Base-by-base conservation (phyloP, 495 filamentous ascomycete genomes). In the Penicilliopsis zonata region DNA sequence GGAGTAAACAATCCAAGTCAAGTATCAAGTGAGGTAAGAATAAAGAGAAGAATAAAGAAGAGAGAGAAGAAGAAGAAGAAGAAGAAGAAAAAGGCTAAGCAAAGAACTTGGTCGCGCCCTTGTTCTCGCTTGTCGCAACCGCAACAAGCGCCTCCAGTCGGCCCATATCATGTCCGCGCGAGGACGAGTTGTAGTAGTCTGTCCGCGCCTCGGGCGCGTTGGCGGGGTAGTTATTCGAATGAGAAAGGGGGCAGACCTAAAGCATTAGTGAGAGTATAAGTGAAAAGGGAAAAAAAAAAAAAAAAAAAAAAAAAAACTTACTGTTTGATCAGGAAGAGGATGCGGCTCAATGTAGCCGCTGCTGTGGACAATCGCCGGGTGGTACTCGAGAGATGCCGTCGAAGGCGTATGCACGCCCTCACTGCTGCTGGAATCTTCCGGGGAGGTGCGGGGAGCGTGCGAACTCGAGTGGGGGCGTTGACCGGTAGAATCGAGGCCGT, bases 101-200 rank as follows among this genome's bases (percentile, higher is more conserved):
- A 34, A 59, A 59, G 28, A 64, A 40, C 37, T 55, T 56, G 5
- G 72, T 56, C 1, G 70, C 63, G 13, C 65, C 67, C 27, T 78
- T 73, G 26, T 82, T 76, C 47, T 93, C 82, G 37, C 80, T 82
- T 2, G 86, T 90, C 6, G 86, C 86, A 34, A 90, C 85, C 2
- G 86, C 86, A 16, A 94, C 86, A 18, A 94, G 70, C 10, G 83
- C 82, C 36, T 94, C 81, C 14, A 94, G 58, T 9, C 82, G 65
- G 32, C 71, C 67, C 75, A 87, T 80, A 29, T 70, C 70, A 28
- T 53, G 61, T 39, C 52, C 46, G 17, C 47, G 42, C 13, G 43
- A 43, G 20, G 53, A 38, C 1, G 50, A 37, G 33, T 52, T 46
- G 26, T 54, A 57, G 10, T 55, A 34, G 12, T 48, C 49, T 28